Evolutionary conservation across 192 early-diverging fungal species (phyloP).

Genomic region (Gonapodya sp.): DNA sequence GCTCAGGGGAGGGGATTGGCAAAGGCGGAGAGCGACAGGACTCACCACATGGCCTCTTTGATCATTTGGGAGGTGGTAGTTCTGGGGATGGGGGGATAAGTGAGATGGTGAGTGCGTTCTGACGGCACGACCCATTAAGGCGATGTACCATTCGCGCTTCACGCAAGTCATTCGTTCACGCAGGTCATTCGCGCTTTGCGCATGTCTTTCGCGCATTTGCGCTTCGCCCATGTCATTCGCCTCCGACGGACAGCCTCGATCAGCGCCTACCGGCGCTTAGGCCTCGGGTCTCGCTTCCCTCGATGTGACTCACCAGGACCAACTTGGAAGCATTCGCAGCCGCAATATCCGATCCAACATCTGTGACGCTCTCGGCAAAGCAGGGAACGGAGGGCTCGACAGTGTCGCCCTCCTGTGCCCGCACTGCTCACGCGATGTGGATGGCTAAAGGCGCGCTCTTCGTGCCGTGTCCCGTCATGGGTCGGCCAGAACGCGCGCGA

Average conservation of each 20-base stretch:
- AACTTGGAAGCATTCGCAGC: background rate
- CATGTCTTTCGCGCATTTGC: too few species aligned
- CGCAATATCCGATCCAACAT: background rate
- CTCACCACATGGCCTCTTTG: background rate
- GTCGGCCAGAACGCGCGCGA: background rate
- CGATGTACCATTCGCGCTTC: background rate
- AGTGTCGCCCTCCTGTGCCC: too few species aligned
- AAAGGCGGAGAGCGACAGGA: background rate
- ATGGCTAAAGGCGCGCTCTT: background rate
- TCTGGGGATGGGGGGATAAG: background rate
- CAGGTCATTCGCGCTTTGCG: too few species aligned
- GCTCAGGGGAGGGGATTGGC: background rate
- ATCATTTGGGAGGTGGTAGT: constrained; percentile 1
- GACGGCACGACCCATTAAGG: background rate
- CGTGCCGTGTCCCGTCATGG: constrained; percentile 1
- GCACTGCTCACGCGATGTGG: background rate
- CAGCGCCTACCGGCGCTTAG: too few species aligned
- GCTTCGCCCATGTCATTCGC: too few species aligned
- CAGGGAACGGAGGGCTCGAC: background rate
- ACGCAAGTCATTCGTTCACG: too few species aligned
- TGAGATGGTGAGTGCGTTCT: background rate
- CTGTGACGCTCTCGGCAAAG: background rate
- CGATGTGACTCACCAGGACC: background rate
- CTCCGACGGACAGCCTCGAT: too few species aligned
- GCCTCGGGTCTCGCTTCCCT: too few species aligned